Percentiles rank a stretch among this genome's conserved stretches.
These are phyloP conservation scores for Penicillium dipodomyicola DNA, from an alignment of 495 filamentous ascomycete genomes.

Conservation along the genomic window DNA sequence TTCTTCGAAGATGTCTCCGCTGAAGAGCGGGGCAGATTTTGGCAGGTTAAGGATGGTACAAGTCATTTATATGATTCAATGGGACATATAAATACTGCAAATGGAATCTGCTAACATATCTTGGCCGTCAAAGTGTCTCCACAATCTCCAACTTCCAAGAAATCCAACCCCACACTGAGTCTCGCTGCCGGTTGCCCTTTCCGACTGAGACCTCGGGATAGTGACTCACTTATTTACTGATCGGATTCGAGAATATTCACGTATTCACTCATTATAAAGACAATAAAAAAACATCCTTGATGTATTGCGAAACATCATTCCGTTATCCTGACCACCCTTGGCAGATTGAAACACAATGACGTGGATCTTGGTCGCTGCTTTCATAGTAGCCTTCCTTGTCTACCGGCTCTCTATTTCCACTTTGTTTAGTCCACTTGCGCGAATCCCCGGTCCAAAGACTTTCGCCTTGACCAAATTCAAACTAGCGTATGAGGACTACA, in stretches of 20 bases:
- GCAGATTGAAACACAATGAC: not conserved
- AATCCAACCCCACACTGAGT: not conserved
- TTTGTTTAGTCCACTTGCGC: slow-evolving; percentile 1
- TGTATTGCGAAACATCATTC: not conserved
- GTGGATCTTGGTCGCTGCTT: not conserved
- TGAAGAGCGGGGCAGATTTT: not conserved
- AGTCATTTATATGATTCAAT: not conserved
- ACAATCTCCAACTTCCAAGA: not conserved
- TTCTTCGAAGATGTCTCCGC: not conserved
- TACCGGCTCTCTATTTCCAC: not conserved
- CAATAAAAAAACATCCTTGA: not conserved
- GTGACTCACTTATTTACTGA: not conserved
- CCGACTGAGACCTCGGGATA: not conserved
- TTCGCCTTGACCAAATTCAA: slow-evolving; percentile 28
- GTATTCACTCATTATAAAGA: not conserved
- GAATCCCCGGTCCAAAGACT: slow-evolving; percentile 29
- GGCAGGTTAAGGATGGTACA: not conserved
- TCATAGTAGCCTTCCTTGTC: not conserved
- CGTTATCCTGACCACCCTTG: not conserved
- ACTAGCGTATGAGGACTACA: slow-evolving; percentile 32
- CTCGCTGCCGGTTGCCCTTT: not conserved
- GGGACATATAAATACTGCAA: not conserved
- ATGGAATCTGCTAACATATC: not conserved
- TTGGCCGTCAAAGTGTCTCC: not conserved
- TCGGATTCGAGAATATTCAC: not conserved